These are phyloP conservation scores for Arxiozyma telluris DNA, from an alignment of 1,139 yeast genomes.

Conservation along the genomic window DNA sequence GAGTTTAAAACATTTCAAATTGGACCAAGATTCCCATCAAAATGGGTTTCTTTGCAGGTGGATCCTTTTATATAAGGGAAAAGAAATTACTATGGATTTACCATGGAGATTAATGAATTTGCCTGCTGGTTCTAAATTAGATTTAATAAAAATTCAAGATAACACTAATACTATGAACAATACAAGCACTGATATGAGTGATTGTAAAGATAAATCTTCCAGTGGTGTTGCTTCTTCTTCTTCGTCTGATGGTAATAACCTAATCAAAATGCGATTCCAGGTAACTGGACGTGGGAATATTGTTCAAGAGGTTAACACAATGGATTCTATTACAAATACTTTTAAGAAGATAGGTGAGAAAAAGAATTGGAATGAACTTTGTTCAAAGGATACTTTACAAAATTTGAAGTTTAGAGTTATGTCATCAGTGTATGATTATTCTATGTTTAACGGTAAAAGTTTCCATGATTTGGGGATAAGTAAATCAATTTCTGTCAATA, in stretches of 20 bases:
- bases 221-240: not conserved
- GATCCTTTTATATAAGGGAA: slow-evolving; percentile 19
- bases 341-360: slow-evolving; percentile 5
- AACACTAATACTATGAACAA: no score
- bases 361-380: slow-evolving; percentile 5
- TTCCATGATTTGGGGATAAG: not conserved
- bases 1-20: slow-evolving; percentile 12
- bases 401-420: not conserved
- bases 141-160: slow-evolving; percentile 11
- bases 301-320: slow-evolving; percentile 9
- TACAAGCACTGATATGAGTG: not conserved
- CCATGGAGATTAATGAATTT: slow-evolving; percentile 31
- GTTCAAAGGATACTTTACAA: not conserved
- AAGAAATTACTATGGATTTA: slow-evolving; percentile 14
- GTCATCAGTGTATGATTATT: not conserved
- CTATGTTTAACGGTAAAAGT: not conserved
- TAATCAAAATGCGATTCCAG: slow-evolving; percentile 20
- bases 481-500: not conserved
- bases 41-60: slow-evolving; percentile 6
- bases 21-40: not conserved
- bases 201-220: not conserved
- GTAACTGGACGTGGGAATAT: slow-evolving; percentile 13
- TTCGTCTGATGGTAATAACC: not conserved
- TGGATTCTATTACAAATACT: slow-evolving; percentile 7
- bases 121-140: slow-evolving; percentile 31